Evolutionary conservation across 2,329 filamentous ascomycete genomes (phyloP).

Genomic region (Claviceps sp.): DNA sequence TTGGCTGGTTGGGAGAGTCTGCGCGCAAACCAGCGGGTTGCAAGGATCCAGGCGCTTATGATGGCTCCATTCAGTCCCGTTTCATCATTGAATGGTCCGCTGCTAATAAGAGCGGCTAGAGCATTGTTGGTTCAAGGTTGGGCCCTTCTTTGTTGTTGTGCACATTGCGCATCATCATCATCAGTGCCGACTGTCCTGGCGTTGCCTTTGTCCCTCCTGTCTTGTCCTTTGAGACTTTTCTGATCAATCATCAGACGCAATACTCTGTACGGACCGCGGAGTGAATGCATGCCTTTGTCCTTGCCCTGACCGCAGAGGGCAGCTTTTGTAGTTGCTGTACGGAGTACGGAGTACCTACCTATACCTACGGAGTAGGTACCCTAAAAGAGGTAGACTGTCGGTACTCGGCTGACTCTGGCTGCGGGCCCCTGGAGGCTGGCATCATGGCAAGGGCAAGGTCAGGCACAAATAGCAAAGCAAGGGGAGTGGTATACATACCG

Average conservation of each 20-base stretch:
- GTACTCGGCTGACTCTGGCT: neutral
- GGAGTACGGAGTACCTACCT: no score
- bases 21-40: neutral
- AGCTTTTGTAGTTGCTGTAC: neutral
- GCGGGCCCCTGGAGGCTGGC: neutral
- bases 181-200: no score
- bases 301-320: no score
- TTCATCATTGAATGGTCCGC: neutral
- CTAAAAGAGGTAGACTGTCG: neutral
- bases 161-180: no score
- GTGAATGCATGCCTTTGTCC: no score
- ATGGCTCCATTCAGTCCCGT: neutral
- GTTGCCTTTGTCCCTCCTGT: no score
- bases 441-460: neutral
- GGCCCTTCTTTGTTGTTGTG: no score
- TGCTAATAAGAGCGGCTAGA: neutral
- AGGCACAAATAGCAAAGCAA: neutral
- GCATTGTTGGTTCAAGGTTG: no score
- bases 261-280: no score
- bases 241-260: no score
- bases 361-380: no score
- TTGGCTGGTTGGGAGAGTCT: neutral
- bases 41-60: neutral
- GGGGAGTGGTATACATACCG: neutral
- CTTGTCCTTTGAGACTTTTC: no score